These are phyloP conservation scores for Porogramme epimiltina DNA, from an alignment of 1,284 basidiomycete species.

Conservation along the genomic window DNA sequence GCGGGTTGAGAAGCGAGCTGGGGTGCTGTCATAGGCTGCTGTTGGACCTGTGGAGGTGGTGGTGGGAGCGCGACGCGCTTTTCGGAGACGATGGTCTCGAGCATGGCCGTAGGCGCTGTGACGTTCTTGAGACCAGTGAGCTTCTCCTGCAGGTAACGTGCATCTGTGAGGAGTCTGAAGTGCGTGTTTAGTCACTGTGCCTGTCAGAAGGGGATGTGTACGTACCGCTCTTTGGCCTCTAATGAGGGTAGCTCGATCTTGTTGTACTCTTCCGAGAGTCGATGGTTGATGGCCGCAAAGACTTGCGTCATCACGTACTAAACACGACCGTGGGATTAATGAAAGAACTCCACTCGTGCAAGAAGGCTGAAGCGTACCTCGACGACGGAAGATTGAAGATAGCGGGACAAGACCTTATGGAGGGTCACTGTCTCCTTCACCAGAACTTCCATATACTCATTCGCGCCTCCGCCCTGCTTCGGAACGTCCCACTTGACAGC, in stretches of 20 bases:
- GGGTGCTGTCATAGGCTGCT: conserved; percentile 21
- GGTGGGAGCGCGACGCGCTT: conserved; percentile 52
- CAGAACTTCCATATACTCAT: conserved; percentile 88
- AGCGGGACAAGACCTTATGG: conserved; percentile 95
- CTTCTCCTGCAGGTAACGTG: conserved; percentile 73
- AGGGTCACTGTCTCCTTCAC: conserved; percentile 96
- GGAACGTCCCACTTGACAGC: conserved; percentile 76
- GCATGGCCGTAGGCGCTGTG: conserved; percentile 68
- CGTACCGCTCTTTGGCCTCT: conserved; percentile 82
- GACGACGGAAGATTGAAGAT: conserved; percentile 76
- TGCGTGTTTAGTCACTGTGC: conserved; percentile 1
- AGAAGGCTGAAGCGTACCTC: conserved; percentile 57
- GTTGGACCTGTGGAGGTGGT: conserved; percentile 18
- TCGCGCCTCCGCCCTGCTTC: conserved; percentile 56
- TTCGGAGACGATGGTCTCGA: conserved; percentile 81
- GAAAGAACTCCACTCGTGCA: conserved; percentile 2
- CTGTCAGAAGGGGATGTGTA: conserved; percentile 4
- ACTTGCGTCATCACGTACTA: conserved; percentile 93
- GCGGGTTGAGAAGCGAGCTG: conserved; percentile 9
- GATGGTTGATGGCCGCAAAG: conserved; percentile 87
- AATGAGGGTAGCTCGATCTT: conserved; percentile 80
- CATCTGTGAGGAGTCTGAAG: conserved; percentile 78
- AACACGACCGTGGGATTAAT: not conserved
- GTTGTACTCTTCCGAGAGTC: conserved; percentile 82
- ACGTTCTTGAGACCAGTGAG: conserved; percentile 73